Base-by-base conservation (phyloP, 2,329 filamentous ascomycete genomes). In the Zymoseptoria crescenta region DNA sequence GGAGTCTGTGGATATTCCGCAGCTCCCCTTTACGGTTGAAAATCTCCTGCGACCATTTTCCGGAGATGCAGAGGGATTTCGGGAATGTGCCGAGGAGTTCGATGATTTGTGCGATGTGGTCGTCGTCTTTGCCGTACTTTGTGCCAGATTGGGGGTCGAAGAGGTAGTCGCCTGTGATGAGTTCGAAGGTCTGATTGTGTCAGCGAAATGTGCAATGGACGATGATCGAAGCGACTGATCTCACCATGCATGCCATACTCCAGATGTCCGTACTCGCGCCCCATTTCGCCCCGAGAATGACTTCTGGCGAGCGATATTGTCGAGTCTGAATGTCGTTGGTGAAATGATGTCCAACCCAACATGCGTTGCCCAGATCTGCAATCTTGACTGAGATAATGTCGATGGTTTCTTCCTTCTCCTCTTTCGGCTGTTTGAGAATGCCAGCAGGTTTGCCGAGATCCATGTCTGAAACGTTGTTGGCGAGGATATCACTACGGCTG, bases 181-280 rank as follows among this genome's bases (percentile, higher is more conserved):
- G 80, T 74, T 99, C 94, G 68, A 99, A 99, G 16, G 93, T 88
- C 93, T 97, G 70, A 49, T n/a, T 19, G 28, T 41, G 55, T 66
- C 35, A 55, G 66, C 57, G 54, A 65, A 62, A 49, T 30, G 54
- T 29, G 28, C 24, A 24, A 24, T 13, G 24, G 19, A 50, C 16
- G 13, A 13, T 21, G 24, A 41, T 51, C 13, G n/a, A n/a, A 24
- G 52, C 29, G 35, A 41, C 53, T 45, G 27, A 51, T 45, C 85
- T 69, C 81, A 97, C 94, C 94, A 99, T 99, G 67, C 89, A 89
- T 60, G 94, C 92, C 94, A 99, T 99, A 76, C 93, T 97, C 94
- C 94, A 99, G 7, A 97, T 89, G 75, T 99, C 94, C 1, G 94
- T 97, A 73, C 93, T 97, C n/a, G 94, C 94, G 66, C 94, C 94